Base-by-base conservation (phyloP, 2,329 filamentous ascomycete genomes). In the Aureobasidium sp. region DNA sequence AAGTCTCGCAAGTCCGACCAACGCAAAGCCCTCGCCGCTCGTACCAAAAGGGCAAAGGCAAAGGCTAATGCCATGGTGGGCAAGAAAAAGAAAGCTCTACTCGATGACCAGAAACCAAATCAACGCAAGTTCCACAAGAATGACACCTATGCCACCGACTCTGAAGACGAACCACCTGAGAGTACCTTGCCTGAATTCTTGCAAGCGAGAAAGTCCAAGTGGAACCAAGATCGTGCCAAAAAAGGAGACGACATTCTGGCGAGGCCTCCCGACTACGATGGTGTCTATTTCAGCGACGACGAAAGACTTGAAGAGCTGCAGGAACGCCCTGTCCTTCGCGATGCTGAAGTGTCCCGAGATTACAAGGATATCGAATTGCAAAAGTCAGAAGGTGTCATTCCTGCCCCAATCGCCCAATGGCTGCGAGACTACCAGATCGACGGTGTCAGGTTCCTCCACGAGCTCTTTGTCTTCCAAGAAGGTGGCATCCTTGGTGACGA, bases 401-500 rank as follows among this genome's bases (percentile, higher is more conserved):
- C 94, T 0, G 91, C 90, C 0, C 84, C 91, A 0, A 90, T 97
- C 60, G 92, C 93, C 0, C 92, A 94, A 71, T 97, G 94, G 76
- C 79, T 99, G 53, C 86, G 94, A 64, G 89, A 92, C 66, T 99
- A 99, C 69, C 94, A 99, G 73, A 81, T 97, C 1, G 83, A 89
- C 31, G 94, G 94, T 5, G 90, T 88, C 15, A 82, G 84, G 36
- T 97, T 97, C 69, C 79, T 99, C 8, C 92, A 97, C 71, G 84
- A 90, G 64, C 82, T 90, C 25, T 97, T 97, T 71, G 88, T 97
- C 4, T 93, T 90, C 67, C 94, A 99, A 70, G 88, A 87, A 68
- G 94, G 94, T 0, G 91, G 89, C 1, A 89, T 99, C 25, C 81
- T 99, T 0, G 92, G 93, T 3, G 94, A 99, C 71, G 94, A 99